phyloP scores from a whole-genome alignment of 441 rosid genomes.

The Theobroma grandiflorum region DNA sequence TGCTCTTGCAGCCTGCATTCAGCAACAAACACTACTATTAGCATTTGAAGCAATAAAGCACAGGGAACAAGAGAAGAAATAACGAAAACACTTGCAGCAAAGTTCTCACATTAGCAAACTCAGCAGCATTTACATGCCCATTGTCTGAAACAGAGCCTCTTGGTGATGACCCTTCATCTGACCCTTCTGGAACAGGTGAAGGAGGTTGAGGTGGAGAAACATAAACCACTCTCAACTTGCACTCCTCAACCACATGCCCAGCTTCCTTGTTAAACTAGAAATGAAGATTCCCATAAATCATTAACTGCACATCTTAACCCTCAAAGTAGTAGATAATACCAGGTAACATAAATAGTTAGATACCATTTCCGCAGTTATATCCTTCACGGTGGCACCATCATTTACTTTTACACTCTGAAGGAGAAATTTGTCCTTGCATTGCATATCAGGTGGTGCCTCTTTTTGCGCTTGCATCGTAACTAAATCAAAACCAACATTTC shows the following conservation, averaged over 20 bases:
- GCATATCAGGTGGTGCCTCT: conserved; percentile 80
- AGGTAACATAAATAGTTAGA: neutral
- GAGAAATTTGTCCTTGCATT: conserved; percentile 83
- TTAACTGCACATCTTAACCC: conserved; percentile 14
- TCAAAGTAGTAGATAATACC: neutral
- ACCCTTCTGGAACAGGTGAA: conserved; percentile 78
- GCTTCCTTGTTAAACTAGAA: conserved; percentile 74
- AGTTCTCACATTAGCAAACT: conserved; percentile 56
- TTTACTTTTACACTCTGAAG: conserved; percentile 68
- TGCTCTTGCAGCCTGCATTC: conserved; percentile 54
- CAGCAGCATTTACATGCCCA: conserved; percentile 57
- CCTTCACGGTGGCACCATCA: conserved; percentile 58
- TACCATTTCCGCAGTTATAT: conserved; percentile 78
- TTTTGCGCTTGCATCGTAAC: conserved; percentile 91
- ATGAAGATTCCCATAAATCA: conserved; percentile 12
- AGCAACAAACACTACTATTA: conserved; percentile 32
- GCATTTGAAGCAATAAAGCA: conserved; percentile 6
- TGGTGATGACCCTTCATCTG: conserved; percentile 81
- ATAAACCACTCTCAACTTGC: conserved; percentile 73
- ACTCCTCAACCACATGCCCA: conserved; percentile 73
- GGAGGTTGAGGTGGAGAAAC: conserved; percentile 81
- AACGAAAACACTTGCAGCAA: neutral
- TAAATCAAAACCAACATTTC: conserved; percentile 32
- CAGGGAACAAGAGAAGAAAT: conserved; percentile 5
- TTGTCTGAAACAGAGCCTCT: conserved; percentile 65